Conservation (phyloP, 2,329 filamentous ascomycete genomes). For the Fusarium praegraminearum region DNA sequence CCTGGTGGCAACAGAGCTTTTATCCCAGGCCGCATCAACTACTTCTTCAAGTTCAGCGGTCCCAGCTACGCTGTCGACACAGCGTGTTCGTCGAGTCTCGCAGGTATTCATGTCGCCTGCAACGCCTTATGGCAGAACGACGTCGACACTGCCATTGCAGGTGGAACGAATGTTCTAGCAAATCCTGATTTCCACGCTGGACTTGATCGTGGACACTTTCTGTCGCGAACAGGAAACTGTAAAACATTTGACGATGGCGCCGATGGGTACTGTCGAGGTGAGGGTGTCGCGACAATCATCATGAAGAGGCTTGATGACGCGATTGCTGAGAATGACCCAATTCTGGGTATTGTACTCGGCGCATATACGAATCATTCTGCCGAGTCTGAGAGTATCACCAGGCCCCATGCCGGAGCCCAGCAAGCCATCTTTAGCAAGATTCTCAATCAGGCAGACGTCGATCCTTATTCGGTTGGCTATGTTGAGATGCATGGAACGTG, state of each 20-base stretch:
- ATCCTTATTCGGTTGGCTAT: constrained; percentile 82
- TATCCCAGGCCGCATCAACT: constrained; percentile 74
- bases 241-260: constrained; percentile 70
- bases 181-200: constrained; percentile 75
- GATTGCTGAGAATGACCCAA: constrained; percentile 71
- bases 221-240: constrained; percentile 60
- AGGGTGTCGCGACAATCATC: constrained; percentile 61
- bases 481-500: constrained; percentile 84
- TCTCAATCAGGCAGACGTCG: constrained; percentile 77
- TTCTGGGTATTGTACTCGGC: constrained; percentile 70
- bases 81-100: constrained; percentile 81
- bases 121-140: constrained; percentile 77
- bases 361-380: constrained; percentile 79
- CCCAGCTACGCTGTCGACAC: constrained; percentile 80
- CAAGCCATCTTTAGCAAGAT: constrained; percentile 71
- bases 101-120: constrained; percentile 77
- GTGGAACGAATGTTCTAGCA: constrained; percentile 77
- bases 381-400: constrained; percentile 77
- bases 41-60: constrained; percentile 81
- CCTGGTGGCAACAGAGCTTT: constrained; percentile 61
- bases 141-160: constrained; percentile 83
- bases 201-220: constrained; percentile 73
- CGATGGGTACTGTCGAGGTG: constrained; percentile 67
- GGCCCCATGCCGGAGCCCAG: constrained; percentile 74
- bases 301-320: constrained; percentile 64